Percentiles rank a stretch among this genome's conserved stretches.
Evolutionary conservation across 2,329 filamentous ascomycete genomes (phyloP).

Genomic region (Myriosclerotinia scirpicola): DNA sequence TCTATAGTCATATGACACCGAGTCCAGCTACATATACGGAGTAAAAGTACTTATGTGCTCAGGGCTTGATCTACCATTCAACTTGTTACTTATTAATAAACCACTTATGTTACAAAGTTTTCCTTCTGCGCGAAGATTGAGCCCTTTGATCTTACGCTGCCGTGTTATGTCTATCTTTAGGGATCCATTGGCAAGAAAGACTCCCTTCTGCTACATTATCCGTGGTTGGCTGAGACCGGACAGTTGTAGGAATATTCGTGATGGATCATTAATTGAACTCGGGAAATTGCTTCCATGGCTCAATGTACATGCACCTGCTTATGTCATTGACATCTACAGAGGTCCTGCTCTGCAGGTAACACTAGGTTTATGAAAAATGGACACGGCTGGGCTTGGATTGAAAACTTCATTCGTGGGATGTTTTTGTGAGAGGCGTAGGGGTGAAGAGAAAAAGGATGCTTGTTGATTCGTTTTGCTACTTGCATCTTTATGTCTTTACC

Average conservation of each 20-base stretch:
- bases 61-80: no score
- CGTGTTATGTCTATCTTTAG: no score
- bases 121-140: neutral
- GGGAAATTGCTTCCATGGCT: slow-evolving; percentile 1
- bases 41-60: no score
- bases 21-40: no score
- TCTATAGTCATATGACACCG: no score
- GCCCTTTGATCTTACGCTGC: neutral
- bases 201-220: neutral
- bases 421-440: neutral
- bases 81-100: no score
- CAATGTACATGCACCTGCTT: slow-evolving; percentile 4
- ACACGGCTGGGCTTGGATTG: neutral
- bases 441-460: no score
- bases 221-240: neutral
- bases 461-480: neutral
- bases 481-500: neutral
- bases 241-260: neutral
- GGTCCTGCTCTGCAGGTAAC: neutral
- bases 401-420: neutral
- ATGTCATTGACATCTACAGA: neutral
- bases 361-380: neutral
- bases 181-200: neutral
- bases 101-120: neutral
- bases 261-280: neutral